Conservation (phyloP, 805 yeast genomes). For the Saccharomycopsis guyanensis region DNA sequence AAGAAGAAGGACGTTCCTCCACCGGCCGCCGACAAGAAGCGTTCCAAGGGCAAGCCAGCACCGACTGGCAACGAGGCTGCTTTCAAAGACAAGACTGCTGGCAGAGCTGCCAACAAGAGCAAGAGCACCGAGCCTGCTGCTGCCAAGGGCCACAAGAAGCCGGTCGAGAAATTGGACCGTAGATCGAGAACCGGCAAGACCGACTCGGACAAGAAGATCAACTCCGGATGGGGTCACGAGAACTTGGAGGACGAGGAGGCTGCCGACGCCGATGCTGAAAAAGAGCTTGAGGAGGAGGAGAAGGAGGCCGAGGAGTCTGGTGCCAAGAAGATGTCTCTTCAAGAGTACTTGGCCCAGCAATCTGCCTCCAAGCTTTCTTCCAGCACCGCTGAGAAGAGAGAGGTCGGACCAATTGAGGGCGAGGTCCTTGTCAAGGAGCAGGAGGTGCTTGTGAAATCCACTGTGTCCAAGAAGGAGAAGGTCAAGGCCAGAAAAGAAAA, state of each 20-base stretch:
- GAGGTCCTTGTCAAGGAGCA: slow-evolving; percentile 56
- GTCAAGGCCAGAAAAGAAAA: slow-evolving; percentile 77
- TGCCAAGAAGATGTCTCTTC: slow-evolving; percentile 62
- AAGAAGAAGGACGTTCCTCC: slow-evolving; percentile 83
- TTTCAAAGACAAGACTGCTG: slow-evolving; percentile 62
- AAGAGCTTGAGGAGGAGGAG: slow-evolving; percentile 30
- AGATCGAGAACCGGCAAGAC: slow-evolving; percentile 76
- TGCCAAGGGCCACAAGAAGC: slow-evolving; percentile 44
- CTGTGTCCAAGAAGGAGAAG: slow-evolving; percentile 61
- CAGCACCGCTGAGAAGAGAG: slow-evolving; percentile 31
- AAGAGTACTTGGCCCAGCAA: slow-evolving; percentile 73
- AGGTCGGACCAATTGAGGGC: slow-evolving; percentile 35
- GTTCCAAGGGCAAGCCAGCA: slow-evolving; percentile 56
- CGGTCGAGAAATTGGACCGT: slow-evolving; percentile 58
- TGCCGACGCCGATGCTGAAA: slow-evolving; percentile 33
- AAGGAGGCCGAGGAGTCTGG: slow-evolving; percentile 38
- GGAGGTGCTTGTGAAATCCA: slow-evolving; percentile 51
- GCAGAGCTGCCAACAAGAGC: slow-evolving; percentile 50
- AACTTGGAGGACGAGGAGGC: slow-evolving; percentile 51
- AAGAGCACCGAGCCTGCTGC: slow-evolving; percentile 44
- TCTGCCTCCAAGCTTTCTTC: slow-evolving; percentile 19
- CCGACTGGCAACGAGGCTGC: slow-evolving; percentile 78
- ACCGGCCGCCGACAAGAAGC: slow-evolving; percentile 72
- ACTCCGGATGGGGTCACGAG: slow-evolving; percentile 83
- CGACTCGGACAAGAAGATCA: slow-evolving; percentile 78